phyloP scores from a whole-genome alignment of 163 green algal genomes.

The Scenedesmus sp. region DNA sequence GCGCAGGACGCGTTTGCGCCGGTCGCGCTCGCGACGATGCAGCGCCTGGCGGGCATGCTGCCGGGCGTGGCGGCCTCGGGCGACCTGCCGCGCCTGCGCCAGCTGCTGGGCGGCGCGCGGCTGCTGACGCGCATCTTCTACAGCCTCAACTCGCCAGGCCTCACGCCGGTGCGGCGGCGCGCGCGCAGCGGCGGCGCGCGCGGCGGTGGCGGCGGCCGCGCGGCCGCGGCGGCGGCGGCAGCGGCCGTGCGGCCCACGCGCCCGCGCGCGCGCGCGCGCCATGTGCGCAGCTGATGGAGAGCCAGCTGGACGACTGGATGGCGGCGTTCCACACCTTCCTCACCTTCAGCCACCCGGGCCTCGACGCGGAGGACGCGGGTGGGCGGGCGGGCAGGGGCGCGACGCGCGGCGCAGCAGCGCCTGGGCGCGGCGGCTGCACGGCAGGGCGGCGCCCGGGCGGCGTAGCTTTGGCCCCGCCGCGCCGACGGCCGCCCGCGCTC shows the following conservation, averaged over 20 bases:
- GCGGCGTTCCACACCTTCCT: slow-evolving; percentile 86
- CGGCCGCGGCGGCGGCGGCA: not conserved
- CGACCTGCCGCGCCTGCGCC: slow-evolving; percentile 57
- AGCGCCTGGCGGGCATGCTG: slow-evolving; percentile 50
- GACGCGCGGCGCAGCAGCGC: not conserved
- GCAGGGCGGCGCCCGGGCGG: no score
- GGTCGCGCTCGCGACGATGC: slow-evolving; percentile 63
- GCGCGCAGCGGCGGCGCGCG: not conserved
- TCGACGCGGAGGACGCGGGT: slow-evolving; percentile 61
- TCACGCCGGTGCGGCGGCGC: slow-evolving; percentile 81
- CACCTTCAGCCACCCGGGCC: slow-evolving; percentile 54
- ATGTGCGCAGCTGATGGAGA: slow-evolving; percentile 84
- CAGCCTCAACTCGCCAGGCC: slow-evolving; percentile 91
- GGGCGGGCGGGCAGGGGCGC: not conserved
- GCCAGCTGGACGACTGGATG: slow-evolving; percentile 95
- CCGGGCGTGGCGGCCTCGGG: slow-evolving; percentile 1
- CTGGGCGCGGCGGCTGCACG: not conserved
- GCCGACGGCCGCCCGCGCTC: no score
- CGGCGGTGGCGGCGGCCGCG: no score
- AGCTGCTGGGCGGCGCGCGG: slow-evolving; percentile 72
- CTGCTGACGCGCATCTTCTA: slow-evolving; percentile 90
- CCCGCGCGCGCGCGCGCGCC: not conserved
- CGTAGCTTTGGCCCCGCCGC: no score
- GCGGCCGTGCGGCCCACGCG: not conserved
- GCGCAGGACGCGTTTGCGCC: slow-evolving; percentile 68